Evolutionary conservation across 257 asterid genomes (phyloP).

Genomic region (Plantago major): DNA sequence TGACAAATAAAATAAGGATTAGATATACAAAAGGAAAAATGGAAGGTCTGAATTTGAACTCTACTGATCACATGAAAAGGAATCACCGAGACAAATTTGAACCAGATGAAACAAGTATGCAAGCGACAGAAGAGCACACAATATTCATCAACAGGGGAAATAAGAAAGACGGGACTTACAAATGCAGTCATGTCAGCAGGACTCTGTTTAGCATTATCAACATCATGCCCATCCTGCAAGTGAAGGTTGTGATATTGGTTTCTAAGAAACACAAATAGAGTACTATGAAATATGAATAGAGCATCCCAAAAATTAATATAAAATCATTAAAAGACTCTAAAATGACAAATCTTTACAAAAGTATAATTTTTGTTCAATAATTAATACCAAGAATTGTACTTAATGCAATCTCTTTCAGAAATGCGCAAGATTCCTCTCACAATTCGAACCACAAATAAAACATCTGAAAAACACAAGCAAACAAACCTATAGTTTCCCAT

Average conservation of each 20-base stretch:
- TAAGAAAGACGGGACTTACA: constrained; percentile 36
- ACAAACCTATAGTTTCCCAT: too few relatives aligned
- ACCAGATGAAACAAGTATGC: neutral
- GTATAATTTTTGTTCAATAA: too few relatives aligned
- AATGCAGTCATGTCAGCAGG: constrained; percentile 85
- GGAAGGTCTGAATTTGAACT: neutral
- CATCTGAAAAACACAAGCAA: too few relatives aligned
- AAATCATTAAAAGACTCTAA: too few relatives aligned
- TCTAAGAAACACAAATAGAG: neutral
- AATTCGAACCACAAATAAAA: too few relatives aligned
- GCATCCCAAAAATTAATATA: too few relatives aligned
- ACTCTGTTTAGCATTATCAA: constrained; percentile 55
- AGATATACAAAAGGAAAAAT: neutral
- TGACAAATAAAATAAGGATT: neutral
- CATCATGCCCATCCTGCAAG: constrained; percentile 75
- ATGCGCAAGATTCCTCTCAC: too few relatives aligned
- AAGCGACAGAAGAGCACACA: neutral
- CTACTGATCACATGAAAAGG: neutral
- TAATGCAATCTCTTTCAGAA: too few relatives aligned
- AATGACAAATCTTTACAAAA: too few relatives aligned
- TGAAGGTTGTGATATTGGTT: neutral
- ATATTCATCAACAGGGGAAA: neutral
- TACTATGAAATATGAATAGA: too few relatives aligned
- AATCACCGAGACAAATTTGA: neutral
- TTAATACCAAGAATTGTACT: too few relatives aligned